Evolutionary conservation across 495 filamentous ascomycete genomes (phyloP).

Genomic region (Lindgomyces ingoldianus): DNA sequence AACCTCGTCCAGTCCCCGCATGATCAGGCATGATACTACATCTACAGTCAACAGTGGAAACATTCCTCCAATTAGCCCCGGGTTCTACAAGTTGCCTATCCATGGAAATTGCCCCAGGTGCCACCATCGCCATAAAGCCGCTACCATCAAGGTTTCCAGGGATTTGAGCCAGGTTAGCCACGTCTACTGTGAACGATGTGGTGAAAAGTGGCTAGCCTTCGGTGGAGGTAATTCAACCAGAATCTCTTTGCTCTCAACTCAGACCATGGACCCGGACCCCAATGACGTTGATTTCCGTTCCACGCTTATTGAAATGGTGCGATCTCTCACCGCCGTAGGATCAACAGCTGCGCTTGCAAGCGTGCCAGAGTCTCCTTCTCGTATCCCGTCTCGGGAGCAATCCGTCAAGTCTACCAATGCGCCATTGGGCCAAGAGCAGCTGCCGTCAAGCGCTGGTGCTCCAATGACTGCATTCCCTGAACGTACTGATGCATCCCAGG

Average conservation of each 20-base stretch:
- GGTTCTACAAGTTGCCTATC: conserved; percentile 10
- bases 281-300: conserved; percentile 5
- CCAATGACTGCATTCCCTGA: neutral
- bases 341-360: conserved; percentile 15
- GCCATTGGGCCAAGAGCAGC: neutral
- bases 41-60: conserved; percentile 3
- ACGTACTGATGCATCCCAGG: neutral
- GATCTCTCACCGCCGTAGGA: conserved; percentile 5
- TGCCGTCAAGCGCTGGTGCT: neutral
- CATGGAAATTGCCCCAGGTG: conserved; percentile 28
- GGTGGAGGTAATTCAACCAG: conserved; percentile 17
- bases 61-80: conserved; percentile 5
- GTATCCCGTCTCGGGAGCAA: neutral
- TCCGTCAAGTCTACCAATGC: neutral
- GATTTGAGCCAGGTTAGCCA: neutral
- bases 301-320: conserved; percentile 14
- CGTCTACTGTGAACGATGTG: conserved; percentile 20
- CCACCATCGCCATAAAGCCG: conserved; percentile 21
- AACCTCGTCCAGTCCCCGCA: neutral
- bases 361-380: conserved; percentile 14
- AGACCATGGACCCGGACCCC: conserved; percentile 12
- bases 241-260: conserved; percentile 18
- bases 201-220: conserved; percentile 11
- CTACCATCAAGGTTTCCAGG: conserved; percentile 1
- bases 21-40: conserved; percentile 1